A percentile compares a stretch with the other conserved stretches of the same genome.
These are phyloP conservation scores for Usnea hakonensis DNA, from an alignment of 495 filamentous ascomycete genomes.

Conservation along the genomic window DNA sequence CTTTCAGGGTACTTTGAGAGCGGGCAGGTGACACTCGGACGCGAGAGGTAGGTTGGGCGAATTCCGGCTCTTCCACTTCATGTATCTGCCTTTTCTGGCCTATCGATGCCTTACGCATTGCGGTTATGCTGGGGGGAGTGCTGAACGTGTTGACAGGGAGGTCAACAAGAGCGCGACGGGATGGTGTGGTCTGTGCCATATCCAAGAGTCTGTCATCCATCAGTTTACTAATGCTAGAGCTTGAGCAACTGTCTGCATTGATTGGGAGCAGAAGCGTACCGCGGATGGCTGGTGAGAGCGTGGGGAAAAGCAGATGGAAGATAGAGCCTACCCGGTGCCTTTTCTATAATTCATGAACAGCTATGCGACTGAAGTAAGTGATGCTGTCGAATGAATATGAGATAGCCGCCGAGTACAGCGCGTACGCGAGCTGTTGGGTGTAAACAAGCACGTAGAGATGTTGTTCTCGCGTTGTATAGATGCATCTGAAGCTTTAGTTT, in stretches of 20 bases:
- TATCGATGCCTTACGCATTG: not conserved
- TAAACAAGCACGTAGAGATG: slow-evolving; percentile 2
- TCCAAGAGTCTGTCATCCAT: not conserved
- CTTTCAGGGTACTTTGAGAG: slow-evolving; percentile 3
- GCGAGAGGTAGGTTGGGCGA: slow-evolving; percentile 7
- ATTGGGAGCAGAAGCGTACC: not conserved
- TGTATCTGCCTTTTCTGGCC: slow-evolving; percentile 18
- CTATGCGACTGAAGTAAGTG: not conserved
- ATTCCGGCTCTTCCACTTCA: slow-evolving; percentile 16
- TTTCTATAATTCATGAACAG: not conserved
- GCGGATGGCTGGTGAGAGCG: not conserved
- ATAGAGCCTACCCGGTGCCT: not conserved
- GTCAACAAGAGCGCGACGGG: slow-evolving; percentile 22
- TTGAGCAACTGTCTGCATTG: not conserved
- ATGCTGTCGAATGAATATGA: not conserved
- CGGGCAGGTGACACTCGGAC: slow-evolving; percentile 3
- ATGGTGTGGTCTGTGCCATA: slow-evolving; percentile 15
- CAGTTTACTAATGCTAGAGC: not conserved
- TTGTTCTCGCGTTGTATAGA: not conserved
- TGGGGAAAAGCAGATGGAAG: not conserved
- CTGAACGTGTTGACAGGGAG: slow-evolving; percentile 22
- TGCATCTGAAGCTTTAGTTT: not conserved
- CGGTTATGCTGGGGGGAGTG: slow-evolving; percentile 4
- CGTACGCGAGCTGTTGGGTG: not conserved
- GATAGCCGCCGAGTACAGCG: not conserved